phyloP scores from a whole-genome alignment of 2,329 filamentous ascomycete genomes.

The Clonostachys rosea region DNA sequence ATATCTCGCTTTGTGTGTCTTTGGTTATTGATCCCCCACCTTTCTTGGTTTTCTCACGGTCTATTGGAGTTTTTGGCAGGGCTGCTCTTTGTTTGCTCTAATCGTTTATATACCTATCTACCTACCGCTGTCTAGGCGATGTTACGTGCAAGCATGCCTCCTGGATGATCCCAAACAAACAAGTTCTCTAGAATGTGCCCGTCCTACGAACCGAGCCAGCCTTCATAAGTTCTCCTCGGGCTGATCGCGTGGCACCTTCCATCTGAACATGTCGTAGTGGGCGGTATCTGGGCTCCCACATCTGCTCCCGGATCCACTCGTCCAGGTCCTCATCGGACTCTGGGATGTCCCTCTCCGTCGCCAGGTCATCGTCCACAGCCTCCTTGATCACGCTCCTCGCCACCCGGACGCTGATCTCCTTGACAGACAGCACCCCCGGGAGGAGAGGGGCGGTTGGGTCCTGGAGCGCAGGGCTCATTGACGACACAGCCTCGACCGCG shows the following conservation, averaged over 20 bases:
- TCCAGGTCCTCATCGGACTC: conserved; percentile 51
- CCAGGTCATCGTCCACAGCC: conserved; percentile 65
- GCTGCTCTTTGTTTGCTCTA: no score
- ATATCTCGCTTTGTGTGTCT: background rate
- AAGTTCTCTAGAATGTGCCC: no score
- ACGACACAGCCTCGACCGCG: conserved; percentile 69
- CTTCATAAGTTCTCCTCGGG: conserved; percentile 31
- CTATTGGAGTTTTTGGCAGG: background rate
- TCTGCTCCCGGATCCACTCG: conserved; percentile 72
- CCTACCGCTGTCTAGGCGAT: no score
- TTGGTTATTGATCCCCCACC: background rate
- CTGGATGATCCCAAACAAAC: no score
- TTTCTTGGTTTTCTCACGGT: background rate
- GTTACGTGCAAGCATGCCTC: background rate
- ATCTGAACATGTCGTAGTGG: conserved; percentile 53
- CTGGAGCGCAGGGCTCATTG: conserved; percentile 62
- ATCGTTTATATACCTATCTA: no score
- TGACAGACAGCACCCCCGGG: conserved; percentile 70
- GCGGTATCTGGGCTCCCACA: conserved; percentile 72
- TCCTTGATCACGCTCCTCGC: conserved; percentile 70
- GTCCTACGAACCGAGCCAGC: conserved; percentile 14
- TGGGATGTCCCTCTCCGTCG: conserved; percentile 63
- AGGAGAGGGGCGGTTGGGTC: conserved; percentile 63
- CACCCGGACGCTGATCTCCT: conserved; percentile 73
- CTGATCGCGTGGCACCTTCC: conserved; percentile 47